phyloP scores from a whole-genome alignment of 139 green algal species.

The Tetradesmus obliquus region DNA sequence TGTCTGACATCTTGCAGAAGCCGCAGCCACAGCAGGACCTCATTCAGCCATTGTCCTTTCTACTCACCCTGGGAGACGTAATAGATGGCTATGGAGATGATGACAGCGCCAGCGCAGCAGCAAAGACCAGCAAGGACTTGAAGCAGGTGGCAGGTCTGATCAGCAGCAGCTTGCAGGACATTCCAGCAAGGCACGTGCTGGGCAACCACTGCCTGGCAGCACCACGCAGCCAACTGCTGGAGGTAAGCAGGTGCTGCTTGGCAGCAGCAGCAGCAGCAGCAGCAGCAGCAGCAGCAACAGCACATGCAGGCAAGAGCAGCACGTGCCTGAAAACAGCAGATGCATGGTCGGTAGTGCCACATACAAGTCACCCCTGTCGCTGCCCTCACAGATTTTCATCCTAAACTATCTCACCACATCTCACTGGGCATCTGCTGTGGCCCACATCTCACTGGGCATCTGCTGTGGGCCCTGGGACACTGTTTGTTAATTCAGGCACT shows the following conservation, averaged over 20 bases:
- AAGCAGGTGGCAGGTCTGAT: not conserved
- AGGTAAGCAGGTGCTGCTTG: slow-evolving; percentile 55
- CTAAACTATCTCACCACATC: too few species aligned
- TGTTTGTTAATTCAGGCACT: too few species aligned
- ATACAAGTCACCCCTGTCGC: too few species aligned
- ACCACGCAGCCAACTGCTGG: slow-evolving; percentile 50
- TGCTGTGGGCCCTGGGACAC: too few species aligned
- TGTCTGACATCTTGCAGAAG: not conserved
- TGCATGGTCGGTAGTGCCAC: not conserved
- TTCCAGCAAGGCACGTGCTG: slow-evolving; percentile 66
- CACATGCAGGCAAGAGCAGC: not conserved
- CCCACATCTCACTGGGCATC: too few species aligned
- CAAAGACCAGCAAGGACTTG: slow-evolving; percentile 45
- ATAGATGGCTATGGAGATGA: slow-evolving; percentile 69
- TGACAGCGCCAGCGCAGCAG: slow-evolving; percentile 38
- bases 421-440: too few species aligned
- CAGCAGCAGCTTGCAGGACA: not conserved
- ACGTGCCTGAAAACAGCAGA: not conserved
- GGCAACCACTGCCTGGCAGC: slow-evolving; percentile 81
- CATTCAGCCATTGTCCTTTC: slow-evolving; percentile 44
- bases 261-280: not conserved
- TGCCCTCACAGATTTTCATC: too few species aligned
- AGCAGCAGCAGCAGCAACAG: not conserved
- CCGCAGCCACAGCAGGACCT: slow-evolving; percentile 8
- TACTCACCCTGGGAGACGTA: slow-evolving; percentile 77